Percentiles rank a stretch among this genome's conserved stretches.
Conservation (phyloP, 495 filamentous ascomycete genomes). For the Tuber aestivum region DNA sequence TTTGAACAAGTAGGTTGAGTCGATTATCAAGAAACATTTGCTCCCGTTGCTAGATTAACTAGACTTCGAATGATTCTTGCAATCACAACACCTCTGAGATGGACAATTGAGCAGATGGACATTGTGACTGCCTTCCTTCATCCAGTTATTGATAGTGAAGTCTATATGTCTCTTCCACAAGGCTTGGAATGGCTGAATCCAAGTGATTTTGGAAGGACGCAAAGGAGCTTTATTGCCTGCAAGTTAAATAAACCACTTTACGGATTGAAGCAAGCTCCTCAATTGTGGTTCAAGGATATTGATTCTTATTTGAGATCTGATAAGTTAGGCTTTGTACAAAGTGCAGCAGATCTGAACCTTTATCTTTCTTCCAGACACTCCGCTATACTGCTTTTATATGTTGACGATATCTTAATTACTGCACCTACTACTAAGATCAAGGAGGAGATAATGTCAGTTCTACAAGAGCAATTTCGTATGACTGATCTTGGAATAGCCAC, state of each 20-base stretch:
- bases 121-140: conserved; percentile 18
- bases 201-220: too few species aligned
- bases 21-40: conserved; percentile 8
- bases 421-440: too few species aligned
- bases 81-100: neutral
- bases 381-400: too few species aligned
- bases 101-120: conserved; percentile 14
- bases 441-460: too few species aligned
- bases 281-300: neutral
- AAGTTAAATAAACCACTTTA: neutral
- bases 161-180: conserved; percentile 1
- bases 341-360: neutral
- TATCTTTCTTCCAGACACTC: too few species aligned
- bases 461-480: too few species aligned
- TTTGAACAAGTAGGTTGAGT: neutral
- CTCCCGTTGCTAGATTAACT: conserved; percentile 3
- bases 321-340: neutral
- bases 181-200: neutral
- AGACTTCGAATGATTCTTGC: neutral
- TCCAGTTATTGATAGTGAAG: conserved; percentile 6
- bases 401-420: too few species aligned
- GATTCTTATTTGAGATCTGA: neutral
- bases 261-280: neutral
- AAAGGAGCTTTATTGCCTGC: too few species aligned
- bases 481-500: too few species aligned